These are phyloP conservation scores for Flueggea neowawraea DNA, from an alignment of 441 rosid species.

Conservation along the genomic window DNA sequence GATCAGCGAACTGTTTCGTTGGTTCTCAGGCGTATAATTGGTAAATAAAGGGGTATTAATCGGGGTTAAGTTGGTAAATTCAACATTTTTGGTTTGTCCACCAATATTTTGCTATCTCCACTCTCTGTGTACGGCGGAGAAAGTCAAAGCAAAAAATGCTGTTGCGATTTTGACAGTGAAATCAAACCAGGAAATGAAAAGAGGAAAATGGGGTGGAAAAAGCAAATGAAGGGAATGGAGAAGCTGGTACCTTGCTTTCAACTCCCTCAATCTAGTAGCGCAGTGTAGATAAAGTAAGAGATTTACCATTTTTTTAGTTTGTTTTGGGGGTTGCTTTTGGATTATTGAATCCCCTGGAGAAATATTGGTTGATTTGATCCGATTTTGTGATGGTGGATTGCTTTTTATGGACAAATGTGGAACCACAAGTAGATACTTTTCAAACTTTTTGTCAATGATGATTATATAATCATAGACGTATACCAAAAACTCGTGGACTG, in stretches of 20 bases:
- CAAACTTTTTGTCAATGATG: too few relatives aligned
- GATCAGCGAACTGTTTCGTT: slow-evolving; percentile 82
- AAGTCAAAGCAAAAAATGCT: too few relatives aligned
- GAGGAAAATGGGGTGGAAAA: slow-evolving; percentile 1
- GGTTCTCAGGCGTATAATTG: slow-evolving; percentile 80
- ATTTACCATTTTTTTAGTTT: not conserved
- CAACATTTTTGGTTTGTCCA: not conserved
- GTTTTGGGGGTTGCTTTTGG: not conserved
- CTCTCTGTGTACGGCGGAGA: not conserved
- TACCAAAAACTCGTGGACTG: too few relatives aligned
- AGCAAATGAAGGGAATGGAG: not conserved
- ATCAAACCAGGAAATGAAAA: not conserved
- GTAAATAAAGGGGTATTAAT: not conserved
- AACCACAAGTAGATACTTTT: too few relatives aligned
- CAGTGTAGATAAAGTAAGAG: not conserved
- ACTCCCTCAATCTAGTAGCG: not conserved
- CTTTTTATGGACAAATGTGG: too few relatives aligned
- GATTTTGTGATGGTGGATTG: too few relatives aligned
- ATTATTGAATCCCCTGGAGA: not conserved
- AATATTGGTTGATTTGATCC: too few relatives aligned
- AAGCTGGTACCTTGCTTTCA: not conserved
- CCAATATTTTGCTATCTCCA: slow-evolving; percentile 4
- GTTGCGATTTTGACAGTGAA: too few relatives aligned
- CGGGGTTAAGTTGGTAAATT: not conserved
- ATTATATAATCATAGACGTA: too few relatives aligned